These are phyloP conservation scores for Penicillium sp. DNA, from an alignment of 2,329 filamentous ascomycete genomes.

Conservation along the genomic window DNA sequence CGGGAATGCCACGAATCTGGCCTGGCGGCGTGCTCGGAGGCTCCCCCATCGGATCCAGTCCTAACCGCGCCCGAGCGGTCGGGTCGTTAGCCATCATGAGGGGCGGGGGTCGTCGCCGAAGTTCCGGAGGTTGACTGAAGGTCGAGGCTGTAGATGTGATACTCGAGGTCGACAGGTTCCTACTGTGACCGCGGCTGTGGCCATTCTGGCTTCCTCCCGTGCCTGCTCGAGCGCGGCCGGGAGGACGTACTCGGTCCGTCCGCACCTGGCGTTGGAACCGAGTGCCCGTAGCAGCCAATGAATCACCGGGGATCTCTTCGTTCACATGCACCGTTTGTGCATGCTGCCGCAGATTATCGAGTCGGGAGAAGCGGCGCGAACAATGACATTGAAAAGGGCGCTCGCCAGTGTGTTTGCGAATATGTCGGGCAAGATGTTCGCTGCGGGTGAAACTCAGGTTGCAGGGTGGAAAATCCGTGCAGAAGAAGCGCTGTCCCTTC, in stretches of 20 bases:
- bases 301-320: constrained; percentile 91
- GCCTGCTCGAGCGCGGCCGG: constrained; percentile 69
- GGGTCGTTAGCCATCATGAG: constrained; percentile 75
- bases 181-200: constrained; percentile 70
- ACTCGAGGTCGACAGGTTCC: constrained; percentile 83
- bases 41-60: constrained; percentile 60
- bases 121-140: constrained; percentile 59
- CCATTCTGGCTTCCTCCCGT: constrained; percentile 69
- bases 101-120: constrained; percentile 70
- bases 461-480: constrained; percentile 90
- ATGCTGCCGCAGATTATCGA: constrained; percentile 94
- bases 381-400: constrained; percentile 96
- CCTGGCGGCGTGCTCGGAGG: constrained; percentile 61
- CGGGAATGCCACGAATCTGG: constrained; percentile 61
- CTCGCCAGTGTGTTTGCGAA: constrained; percentile 97
- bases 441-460: constrained; percentile 92
- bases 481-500: constrained; percentile 94
- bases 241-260: constrained; percentile 74
- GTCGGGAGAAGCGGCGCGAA: constrained; percentile 81
- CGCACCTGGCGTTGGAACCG: constrained; percentile 88
- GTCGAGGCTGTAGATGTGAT: constrained; percentile 70
- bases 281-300: constrained; percentile 85
- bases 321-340: constrained; percentile 97
- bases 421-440: constrained; percentile 91
- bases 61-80: constrained; percentile 55